Evolutionary conservation across 2,329 filamentous ascomycete genomes (phyloP), one percentile per base, ranked within the genome.

Genomic region (Graphilbum sp.): DNA sequence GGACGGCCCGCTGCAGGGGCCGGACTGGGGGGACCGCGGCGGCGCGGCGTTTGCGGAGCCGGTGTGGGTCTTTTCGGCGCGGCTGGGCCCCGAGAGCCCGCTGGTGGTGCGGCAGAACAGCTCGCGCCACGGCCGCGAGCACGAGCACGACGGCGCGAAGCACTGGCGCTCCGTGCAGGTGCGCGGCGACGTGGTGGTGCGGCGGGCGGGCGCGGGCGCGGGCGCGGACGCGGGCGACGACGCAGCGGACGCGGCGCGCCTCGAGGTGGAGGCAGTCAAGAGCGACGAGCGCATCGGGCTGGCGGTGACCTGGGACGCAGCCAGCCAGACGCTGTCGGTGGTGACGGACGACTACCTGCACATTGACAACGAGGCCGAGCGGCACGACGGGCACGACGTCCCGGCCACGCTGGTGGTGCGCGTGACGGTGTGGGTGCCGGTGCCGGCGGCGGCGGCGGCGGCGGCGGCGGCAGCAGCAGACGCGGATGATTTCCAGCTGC

Each of bases 361-460:
- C 32, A 33, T 45, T 29, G 15, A 21, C 6, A 23, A 31, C 17
- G 31, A 31, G 12, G 30, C 19, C n/a, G 15, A 16, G 6, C 19
- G 13, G 18, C 20, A 50, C 44, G 11, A 57, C 62, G 2, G 66
- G n/a, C 66, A 1, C 47, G 47, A 3, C 20, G 15, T 11, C 33
- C 24, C 5, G 27, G 27, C 27, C 27, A 10, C 47, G 41, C 10
- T 38, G 62, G 34, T 45, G 51, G 2, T 56, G 55, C 47, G 44
- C 13, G 37, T 2, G 43, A 49, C 8, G 39, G 44, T 29, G 27
- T 29, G 27, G 27, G 27, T n/a, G 27, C 15, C 27, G 27, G 11
- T 32, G 63, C 66, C 1, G 11, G 53, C 56, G 15, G 71, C 64
- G 3, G 48, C 68, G 32, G 66, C 58, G 55, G 68, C 68, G 7